Base-by-base conservation (phyloP, 257 asterid species). In the Fraxinus quadrangulata region DNA sequence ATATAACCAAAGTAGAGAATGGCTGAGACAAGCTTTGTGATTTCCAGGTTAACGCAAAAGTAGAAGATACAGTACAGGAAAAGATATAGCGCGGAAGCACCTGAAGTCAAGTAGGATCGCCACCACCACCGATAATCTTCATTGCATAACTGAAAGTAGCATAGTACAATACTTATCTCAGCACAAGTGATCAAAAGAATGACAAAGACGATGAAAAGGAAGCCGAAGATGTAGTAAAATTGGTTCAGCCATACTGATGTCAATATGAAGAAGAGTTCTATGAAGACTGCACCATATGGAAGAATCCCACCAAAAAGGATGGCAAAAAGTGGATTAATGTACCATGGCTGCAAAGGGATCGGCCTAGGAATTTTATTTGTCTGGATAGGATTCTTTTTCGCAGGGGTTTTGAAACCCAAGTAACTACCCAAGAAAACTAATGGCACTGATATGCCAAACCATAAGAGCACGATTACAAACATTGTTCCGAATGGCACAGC, bases 41-140 rank as follows among this genome's bases (percentile, higher is more conserved):
- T 88, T 67, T 88, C 87, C 40, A 86, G 87, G 84, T 73, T 84
- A 2, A 86, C 77, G 83, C 77, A 81, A 85, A 88, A 88, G 75
- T 88, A 88, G 81, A 80, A 86, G 37, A 85, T 74, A 10, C 90
- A 85, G 36, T 86, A 86, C 4, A 77, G 67, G 56, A 84, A 88
- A 1, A 86, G 88, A 75, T 88, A 88, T 0, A 88, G 23, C 1
- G 92, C 92, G n/a, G 92, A 88, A 6, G 90, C 83, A 8, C 85
- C 89, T 0, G 90, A 84, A 36, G 75, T 84, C 77, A 86, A 70
- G 83, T 78, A 88, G 4, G 92, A 80, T 75, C 87, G 73, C 92
- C 92, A 88, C 90, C 92, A 88, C 92, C 92, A 88, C 28, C 87
- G 51, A 74, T 86, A 88, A 56, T 88, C 92, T 75, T 88, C 92